Conservation (phyloP, 2,329 filamentous ascomycete genomes). For the Aspergillus intermedius region DNA sequence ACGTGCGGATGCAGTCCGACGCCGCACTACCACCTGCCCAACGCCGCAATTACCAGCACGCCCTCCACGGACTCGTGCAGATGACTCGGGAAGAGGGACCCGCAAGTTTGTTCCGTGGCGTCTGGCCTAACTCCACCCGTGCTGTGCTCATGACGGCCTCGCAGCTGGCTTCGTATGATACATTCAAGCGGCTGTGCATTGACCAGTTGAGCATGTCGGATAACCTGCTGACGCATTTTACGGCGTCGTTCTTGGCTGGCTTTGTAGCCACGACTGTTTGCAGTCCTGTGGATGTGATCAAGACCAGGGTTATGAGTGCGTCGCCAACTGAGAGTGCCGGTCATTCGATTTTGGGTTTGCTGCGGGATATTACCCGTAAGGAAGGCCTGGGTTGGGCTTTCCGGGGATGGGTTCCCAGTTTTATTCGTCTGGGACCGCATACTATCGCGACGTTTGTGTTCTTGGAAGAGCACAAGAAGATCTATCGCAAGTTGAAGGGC, state of each 20-base stretch:
- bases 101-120: constrained; percentile 68
- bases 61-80: constrained; percentile 74
- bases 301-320: constrained; percentile 59
- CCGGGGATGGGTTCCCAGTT: constrained; percentile 61
- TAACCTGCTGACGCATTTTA: constrained; percentile 56
- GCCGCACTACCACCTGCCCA: constrained; percentile 66
- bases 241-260: constrained; percentile 55
- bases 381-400: constrained; percentile 61
- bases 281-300: constrained; percentile 61
- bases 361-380: constrained; percentile 49
- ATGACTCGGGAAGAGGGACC: constrained; percentile 84
- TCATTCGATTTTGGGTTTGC: constrained; percentile 41
- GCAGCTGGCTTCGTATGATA: constrained; percentile 58
- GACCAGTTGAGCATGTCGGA: constrained; percentile 48
- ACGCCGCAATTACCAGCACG: constrained; percentile 82
- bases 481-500: constrained; percentile 45
- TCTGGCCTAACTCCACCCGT: constrained; percentile 57
- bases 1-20: constrained; percentile 97
- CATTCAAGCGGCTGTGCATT: constrained; percentile 55
- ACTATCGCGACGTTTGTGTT: constrained; percentile 62
- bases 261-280: constrained; percentile 64
- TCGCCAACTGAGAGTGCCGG: constrained; percentile 36
- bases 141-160: constrained; percentile 62
- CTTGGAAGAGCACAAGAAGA: constrained; percentile 61
- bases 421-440: constrained; percentile 59